Evolutionary conservation across 2,329 filamentous ascomycete genomes (phyloP), one percentile per base, ranked within the genome.

Genomic region (Penicillium polonicum): DNA sequence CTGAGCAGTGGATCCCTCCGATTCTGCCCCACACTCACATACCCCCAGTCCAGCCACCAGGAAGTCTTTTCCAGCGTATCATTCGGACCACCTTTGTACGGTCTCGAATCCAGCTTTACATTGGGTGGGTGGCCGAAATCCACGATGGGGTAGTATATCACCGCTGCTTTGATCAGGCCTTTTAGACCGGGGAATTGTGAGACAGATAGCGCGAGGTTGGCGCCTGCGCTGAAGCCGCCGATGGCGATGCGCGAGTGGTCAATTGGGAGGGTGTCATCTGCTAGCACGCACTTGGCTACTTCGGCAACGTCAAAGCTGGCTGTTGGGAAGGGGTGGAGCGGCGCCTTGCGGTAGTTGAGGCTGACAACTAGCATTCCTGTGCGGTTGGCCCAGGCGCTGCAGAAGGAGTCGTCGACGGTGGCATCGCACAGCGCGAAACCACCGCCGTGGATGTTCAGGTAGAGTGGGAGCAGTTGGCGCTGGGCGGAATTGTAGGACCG

Each of bases 161-260:
- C 65, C 0, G 76, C 71, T 0, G 76, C 80, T 5, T 67, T 62
- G 13, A 78, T 57, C 12, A 63, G 65, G 3, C 65, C 67, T 33
- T 68, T 65, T 35, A 82, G 61, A 15, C 60, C 65, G 0, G 74
- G 72, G 10, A 78, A 63, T 61, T 82, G 79, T 15, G 73, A 65
- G 0, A 74, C 75, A 7, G 73, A 68, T 0, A 83, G 69, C 0
- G 76, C 64, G 1, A 84, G 70, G 63, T 82, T 83, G 2, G 76
- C 82, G 27, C 82, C 82, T 0, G 82, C 81, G 35, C 79, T 81
- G 68, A 80, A 83, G 10, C 82, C 82, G 1, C 71, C 75, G 0
- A 84, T 59, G 0, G 76, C 75, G 5, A 83, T 72, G 23, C 70
- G 69, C 2, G 61, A 52, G 8, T 65, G 61, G 66, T 84, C 79